Conservation (phyloP, 495 filamentous ascomycete genomes). For the Saxophila tyrrhenica region DNA sequence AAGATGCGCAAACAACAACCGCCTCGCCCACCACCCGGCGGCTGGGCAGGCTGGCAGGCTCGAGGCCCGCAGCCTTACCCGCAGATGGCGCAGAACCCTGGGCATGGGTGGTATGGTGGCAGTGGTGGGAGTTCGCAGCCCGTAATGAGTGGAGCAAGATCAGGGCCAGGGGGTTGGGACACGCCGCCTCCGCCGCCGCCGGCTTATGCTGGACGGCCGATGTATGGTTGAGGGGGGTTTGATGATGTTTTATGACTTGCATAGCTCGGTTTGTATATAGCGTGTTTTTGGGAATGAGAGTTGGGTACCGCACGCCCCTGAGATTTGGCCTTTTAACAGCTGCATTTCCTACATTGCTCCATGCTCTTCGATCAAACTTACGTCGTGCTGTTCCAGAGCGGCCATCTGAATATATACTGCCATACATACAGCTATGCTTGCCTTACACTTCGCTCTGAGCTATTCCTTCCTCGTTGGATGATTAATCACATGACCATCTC, state of each 20-base stretch:
- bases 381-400: too few species aligned
- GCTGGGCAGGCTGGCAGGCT: conserved; percentile 15
- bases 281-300: background rate
- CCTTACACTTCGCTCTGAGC: too few species aligned
- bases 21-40: conserved; percentile 8
- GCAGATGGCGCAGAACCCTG: conserved; percentile 3
- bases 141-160: background rate
- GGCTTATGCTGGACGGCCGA: conserved; percentile 6
- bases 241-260: background rate
- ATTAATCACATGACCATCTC: too few species aligned
- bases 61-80: background rate
- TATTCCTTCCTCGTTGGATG: too few species aligned
- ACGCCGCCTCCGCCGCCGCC: conserved; percentile 15
- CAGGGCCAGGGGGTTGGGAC: background rate
- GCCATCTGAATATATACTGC: too few species aligned
- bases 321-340: background rate
- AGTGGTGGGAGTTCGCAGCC: too few species aligned
- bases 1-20: background rate
- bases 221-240: background rate
- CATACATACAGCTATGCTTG: too few species aligned
- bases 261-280: background rate
- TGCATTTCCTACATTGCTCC: background rate
- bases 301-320: background rate
- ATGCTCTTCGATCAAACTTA: too few species aligned
- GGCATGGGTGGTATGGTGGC: conserved; percentile 7